phyloP scores from a whole-genome alignment of 1,284 basidiomycete species.

The Tilletia indica region DNA sequence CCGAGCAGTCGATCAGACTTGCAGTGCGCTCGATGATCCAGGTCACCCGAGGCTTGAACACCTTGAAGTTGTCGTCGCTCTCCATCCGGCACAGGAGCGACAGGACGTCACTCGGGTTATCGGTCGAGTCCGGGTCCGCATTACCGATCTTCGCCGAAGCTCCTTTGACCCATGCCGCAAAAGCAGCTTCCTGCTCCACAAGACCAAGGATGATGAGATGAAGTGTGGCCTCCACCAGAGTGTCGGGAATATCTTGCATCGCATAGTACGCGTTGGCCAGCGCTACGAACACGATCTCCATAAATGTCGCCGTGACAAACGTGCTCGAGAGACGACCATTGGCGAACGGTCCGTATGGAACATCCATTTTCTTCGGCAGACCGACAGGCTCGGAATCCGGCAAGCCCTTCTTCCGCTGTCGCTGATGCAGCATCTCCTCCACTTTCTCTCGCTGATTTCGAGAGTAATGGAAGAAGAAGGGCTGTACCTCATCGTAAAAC shows the following conservation, averaged over 20 bases:
- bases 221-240: conserved; percentile 81
- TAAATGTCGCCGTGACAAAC: conserved; percentile 30
- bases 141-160: background rate
- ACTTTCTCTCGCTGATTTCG: conserved; percentile 92
- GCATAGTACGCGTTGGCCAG: conserved; percentile 29
- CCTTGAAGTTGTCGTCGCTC: conserved; percentile 35
- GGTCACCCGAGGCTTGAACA: conserved; percentile 39
- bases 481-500: conserved; percentile 81
- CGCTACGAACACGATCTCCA: conserved; percentile 39
- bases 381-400: conserved; percentile 25
- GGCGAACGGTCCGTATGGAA: conserved; percentile 22
- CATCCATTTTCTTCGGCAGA: conserved; percentile 29
- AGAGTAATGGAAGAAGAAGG: conserved; percentile 94
- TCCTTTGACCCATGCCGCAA: conserved; percentile 20
- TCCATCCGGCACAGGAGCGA: conserved; percentile 37
- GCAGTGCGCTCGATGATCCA: conserved; percentile 42
- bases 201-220: conserved; percentile 60
- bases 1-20: background rate
- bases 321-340: conserved; percentile 28
- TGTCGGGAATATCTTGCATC: conserved; percentile 61
- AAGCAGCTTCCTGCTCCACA: conserved; percentile 33
- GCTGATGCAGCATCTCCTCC: conserved; percentile 72
- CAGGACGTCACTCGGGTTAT: conserved; percentile 28
- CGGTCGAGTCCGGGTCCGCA: background rate
- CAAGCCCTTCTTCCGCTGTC: conserved; percentile 69